These are phyloP conservation scores for Macroventuria anomochaeta DNA, from an alignment of 2,329 filamentous ascomycete genomes.

Conservation along the genomic window DNA sequence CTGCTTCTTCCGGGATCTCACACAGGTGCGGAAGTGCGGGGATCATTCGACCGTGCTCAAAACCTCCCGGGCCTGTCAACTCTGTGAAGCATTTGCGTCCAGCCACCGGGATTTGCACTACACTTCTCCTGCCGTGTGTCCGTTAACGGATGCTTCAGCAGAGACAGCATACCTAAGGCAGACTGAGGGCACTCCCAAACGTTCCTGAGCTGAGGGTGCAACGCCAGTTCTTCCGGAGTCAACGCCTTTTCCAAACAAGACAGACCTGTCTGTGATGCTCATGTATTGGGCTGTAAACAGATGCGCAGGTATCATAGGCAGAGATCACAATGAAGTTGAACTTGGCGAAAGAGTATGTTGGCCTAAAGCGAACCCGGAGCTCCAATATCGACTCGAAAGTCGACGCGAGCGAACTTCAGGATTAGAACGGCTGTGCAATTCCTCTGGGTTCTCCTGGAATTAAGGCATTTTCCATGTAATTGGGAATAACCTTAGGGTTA, in stretches of 20 bases:
- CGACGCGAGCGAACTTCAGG: slow-evolving; percentile 46
- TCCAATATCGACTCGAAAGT: slow-evolving; percentile 44
- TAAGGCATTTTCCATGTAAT: slow-evolving; percentile 36
- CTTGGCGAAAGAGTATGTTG: slow-evolving; percentile 35
- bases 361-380: slow-evolving; percentile 51
- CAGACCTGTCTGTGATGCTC: slow-evolving; percentile 1
- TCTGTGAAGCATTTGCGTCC: not conserved
- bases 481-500: slow-evolving; percentile 36
- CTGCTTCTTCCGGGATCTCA: slow-evolving; percentile 26
- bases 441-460: slow-evolving; percentile 45
- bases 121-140: slow-evolving; percentile 2
- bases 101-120: slow-evolving; percentile 20
- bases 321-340: slow-evolving; percentile 10
- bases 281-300: slow-evolving; percentile 5
- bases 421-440: slow-evolving; percentile 50
- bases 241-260: slow-evolving; percentile 13
- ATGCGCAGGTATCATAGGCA: not conserved
- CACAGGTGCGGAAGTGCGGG: slow-evolving; percentile 26
- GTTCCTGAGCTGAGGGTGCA: not conserved
- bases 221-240: not conserved
- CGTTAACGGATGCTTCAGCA: slow-evolving; percentile 5
- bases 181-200: not conserved
- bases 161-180: not conserved
- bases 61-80: slow-evolving; percentile 8
- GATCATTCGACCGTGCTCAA: slow-evolving; percentile 11